Percentiles rank a stretch among this genome's conserved stretches.
These are phyloP conservation scores for Xylaria palmicola DNA, from an alignment of 495 filamentous ascomycete species.

Conservation along the genomic window DNA sequence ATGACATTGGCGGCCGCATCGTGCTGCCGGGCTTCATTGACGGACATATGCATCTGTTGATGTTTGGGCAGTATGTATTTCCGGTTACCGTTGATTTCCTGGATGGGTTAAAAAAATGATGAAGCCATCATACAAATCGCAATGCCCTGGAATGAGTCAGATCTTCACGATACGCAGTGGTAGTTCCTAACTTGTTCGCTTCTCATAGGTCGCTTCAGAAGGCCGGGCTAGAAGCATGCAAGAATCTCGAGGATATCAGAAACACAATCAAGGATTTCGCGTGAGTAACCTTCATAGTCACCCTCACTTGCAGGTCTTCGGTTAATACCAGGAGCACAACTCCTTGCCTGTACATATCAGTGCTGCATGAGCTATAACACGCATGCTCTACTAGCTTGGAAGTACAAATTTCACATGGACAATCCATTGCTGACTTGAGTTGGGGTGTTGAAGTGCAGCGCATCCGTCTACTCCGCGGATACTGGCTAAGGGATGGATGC, in stretches of 20 bases:
- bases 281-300: neutral
- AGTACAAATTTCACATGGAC: neutral
- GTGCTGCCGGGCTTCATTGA: slow-evolving; percentile 66
- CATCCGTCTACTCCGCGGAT: slow-evolving; percentile 53
- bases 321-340: neutral
- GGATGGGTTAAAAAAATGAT: too few species aligned
- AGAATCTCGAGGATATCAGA: slow-evolving; percentile 54
- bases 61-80: slow-evolving; percentile 59
- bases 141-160: too few species aligned
- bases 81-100: too few species aligned
- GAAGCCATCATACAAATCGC: too few species aligned
- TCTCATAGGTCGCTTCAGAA: slow-evolving; percentile 61
- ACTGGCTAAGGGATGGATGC: slow-evolving; percentile 61
- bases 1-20: slow-evolving; percentile 48
- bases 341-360: too few species aligned
- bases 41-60: slow-evolving; percentile 62
- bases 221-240: slow-evolving; percentile 53
- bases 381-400: neutral
- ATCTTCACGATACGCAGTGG: too few species aligned
- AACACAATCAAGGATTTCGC: slow-evolving; percentile 51
- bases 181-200: too few species aligned
- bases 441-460: slow-evolving; percentile 15
- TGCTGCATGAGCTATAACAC: neutral
- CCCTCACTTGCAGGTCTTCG: neutral
- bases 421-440: slow-evolving; percentile 1